Base-by-base conservation (phyloP, 2,329 filamentous ascomycete genomes). In the Raffaelea deltoideospora region DNA sequence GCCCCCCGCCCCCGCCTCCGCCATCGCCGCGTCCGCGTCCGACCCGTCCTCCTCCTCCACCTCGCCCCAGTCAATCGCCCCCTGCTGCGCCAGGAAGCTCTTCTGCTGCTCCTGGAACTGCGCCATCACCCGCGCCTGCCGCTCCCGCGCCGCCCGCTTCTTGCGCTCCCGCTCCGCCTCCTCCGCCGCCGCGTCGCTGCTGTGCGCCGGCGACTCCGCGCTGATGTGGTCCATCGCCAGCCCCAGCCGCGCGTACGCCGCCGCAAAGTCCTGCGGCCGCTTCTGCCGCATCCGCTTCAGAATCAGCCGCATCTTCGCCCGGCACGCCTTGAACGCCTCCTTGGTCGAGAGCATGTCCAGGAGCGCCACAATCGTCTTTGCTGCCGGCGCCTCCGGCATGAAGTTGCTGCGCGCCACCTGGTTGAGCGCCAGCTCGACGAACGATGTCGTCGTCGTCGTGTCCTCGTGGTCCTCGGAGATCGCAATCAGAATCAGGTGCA, bases 51-150 rank as follows among this genome's bases (percentile, higher is more conserved):
- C 79, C 20, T 81, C 74, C n/a, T 82, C 83, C 35, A 85, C 72
- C 41, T 90, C 81, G 13, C 83, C 86, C 81, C 85, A 94, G 54
- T 94, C 82, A 41, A 94, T 72, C 30, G 77, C 69, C n/a, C 74
- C 79, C 55, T 95, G 87, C 45, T 79, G 90, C 39, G 84, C 80
- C 60, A 98, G 63, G 58, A 98, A 98, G 49, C 76, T 90, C 58
- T 92, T 88, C 53, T 96, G 92, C 52, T 98, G 88, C 52, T 94
- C 81, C 54, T 96, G 90, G 58, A 98, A 95, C 52, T 95, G 86
- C 2, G 87, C 90, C 87, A 98, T 95, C 23, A 98, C 85, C 50
- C 76, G 81, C 2, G 87, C 87, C 56, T 96, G 87, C 18, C 90
- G 76, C 48, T 86, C 88, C 29, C 87, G 60, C 1, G 90, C 90